Percentiles rank a stretch among this genome's conserved stretches.
Conservation (phyloP, 139 green algal genomes). For the Edaphochlamys debaryana region DNA sequence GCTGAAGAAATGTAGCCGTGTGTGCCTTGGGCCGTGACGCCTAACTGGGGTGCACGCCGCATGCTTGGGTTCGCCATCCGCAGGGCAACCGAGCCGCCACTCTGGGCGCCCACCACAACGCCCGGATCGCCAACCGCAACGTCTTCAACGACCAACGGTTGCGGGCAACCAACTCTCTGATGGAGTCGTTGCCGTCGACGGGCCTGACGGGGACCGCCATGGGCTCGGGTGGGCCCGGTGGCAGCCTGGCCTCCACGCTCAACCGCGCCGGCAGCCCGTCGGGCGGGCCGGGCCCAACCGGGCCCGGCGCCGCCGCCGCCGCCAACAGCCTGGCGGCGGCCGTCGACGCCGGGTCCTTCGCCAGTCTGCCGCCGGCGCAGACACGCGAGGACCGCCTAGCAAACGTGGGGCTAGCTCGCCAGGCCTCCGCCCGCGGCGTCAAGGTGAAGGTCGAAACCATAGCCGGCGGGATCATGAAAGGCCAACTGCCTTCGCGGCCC, state of each 20-base stretch:
- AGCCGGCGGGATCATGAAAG: conserved; percentile 44
- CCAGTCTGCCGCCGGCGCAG: conserved; percentile 9
- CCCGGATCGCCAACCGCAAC: background rate
- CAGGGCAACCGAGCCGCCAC: conserved; percentile 25
- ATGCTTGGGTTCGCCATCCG: too few species aligned
- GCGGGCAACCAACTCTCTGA: conserved; percentile 4
- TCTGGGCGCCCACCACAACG: conserved; percentile 5
- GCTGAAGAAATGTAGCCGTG: too few species aligned
- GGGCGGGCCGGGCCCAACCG: background rate
- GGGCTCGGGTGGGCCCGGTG: background rate
- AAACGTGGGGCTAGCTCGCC: background rate
- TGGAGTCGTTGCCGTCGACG: conserved; percentile 3
- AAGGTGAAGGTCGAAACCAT: conserved; percentile 58
- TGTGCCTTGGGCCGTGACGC: too few species aligned
- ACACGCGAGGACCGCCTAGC: conserved; percentile 1
- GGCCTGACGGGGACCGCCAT: background rate
- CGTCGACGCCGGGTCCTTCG: conserved; percentile 22
- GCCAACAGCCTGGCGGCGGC: background rate
- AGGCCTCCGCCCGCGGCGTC: conserved; percentile 21
- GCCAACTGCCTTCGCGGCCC: background rate
- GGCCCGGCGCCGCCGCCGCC: background rate
- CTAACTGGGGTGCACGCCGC: too few species aligned
- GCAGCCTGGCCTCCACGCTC: background rate
- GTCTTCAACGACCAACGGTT: background rate
- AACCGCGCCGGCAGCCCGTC: background rate